Evolutionary conservation across 2,329 filamentous ascomycete species (phyloP).

Genomic region (Fusarium hainanense): DNA sequence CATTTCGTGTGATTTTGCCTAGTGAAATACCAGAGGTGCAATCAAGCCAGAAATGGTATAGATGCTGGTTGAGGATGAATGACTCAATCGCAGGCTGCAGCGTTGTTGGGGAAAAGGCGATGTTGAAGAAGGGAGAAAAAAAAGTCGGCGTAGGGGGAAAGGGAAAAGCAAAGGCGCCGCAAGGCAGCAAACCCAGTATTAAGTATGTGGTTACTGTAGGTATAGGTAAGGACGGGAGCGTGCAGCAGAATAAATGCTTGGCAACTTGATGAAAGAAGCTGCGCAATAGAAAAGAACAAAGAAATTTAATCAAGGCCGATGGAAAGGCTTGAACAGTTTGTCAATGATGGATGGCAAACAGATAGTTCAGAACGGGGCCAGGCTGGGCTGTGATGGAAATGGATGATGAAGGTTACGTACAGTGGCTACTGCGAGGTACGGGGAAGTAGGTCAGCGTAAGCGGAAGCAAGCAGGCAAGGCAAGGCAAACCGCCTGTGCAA

Average conservation of each 20-base stretch:
- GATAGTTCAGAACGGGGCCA: slow-evolving; percentile 29
- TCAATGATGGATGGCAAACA: slow-evolving; percentile 36
- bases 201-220: slow-evolving; percentile 13
- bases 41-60: slow-evolving; percentile 31
- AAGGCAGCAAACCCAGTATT: slow-evolving; percentile 32
- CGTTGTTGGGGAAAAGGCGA: slow-evolving; percentile 36
- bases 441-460: slow-evolving; percentile 18
- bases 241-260: slow-evolving; percentile 23
- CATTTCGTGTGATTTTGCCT: slow-evolving; percentile 54
- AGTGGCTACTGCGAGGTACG: slow-evolving; percentile 2
- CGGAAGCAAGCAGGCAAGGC: slow-evolving; percentile 11
- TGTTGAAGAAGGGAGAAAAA: slow-evolving; percentile 45
- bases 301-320: slow-evolving; percentile 23
- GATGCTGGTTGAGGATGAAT: slow-evolving; percentile 40
- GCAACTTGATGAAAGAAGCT: slow-evolving; percentile 30
- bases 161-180: slow-evolving; percentile 40
- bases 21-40: slow-evolving; percentile 21
- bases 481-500: slow-evolving; percentile 11
- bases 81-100: slow-evolving; percentile 40
- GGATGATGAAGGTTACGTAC: slow-evolving; percentile 29
- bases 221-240: slow-evolving; percentile 26
- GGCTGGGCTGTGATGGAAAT: slow-evolving; percentile 27
- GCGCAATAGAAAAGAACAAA: slow-evolving; percentile 28
- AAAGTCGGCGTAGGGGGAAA: slow-evolving; percentile 41
- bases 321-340: slow-evolving; percentile 24